Evolutionary conservation across 192 early-diverging fungal species (phyloP).

Genomic region (Gonapodya sp.): DNA sequence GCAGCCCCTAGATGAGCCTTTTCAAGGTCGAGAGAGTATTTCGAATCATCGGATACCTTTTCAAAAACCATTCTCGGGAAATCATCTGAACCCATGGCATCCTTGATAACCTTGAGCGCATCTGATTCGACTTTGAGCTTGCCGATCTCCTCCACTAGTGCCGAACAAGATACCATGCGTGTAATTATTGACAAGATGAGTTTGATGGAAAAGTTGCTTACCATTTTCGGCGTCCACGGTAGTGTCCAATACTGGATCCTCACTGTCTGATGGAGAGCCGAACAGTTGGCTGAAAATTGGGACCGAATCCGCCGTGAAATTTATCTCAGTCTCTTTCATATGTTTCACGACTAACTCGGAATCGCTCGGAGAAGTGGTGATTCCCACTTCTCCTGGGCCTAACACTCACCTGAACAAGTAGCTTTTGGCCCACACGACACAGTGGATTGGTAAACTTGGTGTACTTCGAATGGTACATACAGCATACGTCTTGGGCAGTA

Average conservation of each 20-base stretch:
- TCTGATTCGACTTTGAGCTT: conserved; percentile 62
- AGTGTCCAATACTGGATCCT: background rate
- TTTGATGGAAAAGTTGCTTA: too few species aligned
- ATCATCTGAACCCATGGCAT: conserved; percentile 40
- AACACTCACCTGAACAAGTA: conserved; percentile 74
- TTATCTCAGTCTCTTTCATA: too few species aligned
- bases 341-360: too few species aligned
- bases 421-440: conserved; percentile 98
- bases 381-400: too few species aligned
- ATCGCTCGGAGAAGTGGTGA: too few species aligned
- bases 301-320: too few species aligned
- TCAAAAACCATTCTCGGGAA: conserved; percentile 57
- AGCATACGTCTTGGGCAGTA: conserved; percentile 77
- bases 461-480: conserved; percentile 97
- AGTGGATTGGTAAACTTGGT: conserved; percentile 80
- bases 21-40: too few species aligned
- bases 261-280: background rate
- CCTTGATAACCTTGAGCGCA: conserved; percentile 59
- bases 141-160: conserved; percentile 59
- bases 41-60: conserved; percentile 38
- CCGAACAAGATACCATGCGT: too few species aligned
- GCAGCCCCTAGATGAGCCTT: too few species aligned
- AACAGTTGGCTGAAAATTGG: background rate
- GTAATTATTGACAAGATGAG: too few species aligned
- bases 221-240: background rate